phyloP scores from a whole-genome alignment of 2,329 filamentous ascomycete species.

The Leptographium flavum region DNA sequence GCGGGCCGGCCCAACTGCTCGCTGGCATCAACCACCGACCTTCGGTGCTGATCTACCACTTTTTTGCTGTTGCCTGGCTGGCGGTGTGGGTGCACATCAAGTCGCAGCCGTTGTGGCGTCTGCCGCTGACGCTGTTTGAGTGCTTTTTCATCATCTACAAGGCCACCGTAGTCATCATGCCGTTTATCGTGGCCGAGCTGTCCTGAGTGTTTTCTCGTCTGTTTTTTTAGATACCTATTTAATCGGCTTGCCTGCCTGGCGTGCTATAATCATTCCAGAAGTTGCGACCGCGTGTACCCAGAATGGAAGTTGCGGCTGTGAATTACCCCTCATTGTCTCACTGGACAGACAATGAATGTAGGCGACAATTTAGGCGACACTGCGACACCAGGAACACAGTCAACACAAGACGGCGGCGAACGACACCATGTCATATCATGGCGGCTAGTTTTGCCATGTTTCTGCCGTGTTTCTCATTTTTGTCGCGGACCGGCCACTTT shows the following conservation, averaged over 20 bases:
- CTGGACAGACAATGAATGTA: no score
- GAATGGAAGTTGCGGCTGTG: no score
- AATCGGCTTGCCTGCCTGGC: not conserved
- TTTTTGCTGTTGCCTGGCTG: not conserved
- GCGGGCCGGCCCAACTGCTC: constrained; percentile 28
- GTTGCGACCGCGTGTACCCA: no score
- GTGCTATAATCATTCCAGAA: no score
- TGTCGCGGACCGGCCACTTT: no score
- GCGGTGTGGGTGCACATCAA: constrained; percentile 17
- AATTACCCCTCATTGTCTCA: no score
- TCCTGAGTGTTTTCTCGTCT: not conserved
- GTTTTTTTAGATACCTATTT: not conserved
- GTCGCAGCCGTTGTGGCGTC: constrained; percentile 6
- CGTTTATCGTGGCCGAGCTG: constrained; percentile 42
- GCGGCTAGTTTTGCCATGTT: no score
- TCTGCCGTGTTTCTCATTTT: no score
- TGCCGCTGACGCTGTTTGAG: constrained; percentile 51
- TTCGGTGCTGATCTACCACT: constrained; percentile 20
- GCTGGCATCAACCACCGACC: constrained; percentile 70
- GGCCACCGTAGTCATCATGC: constrained; percentile 67
- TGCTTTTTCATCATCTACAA: constrained; percentile 61
- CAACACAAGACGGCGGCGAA: no score
- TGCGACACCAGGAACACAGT: no score
- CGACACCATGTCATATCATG: no score
- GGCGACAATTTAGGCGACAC: no score